A percentile compares a stretch with the other conserved stretches of the same genome.
Conservation (phyloP, 2,329 filamentous ascomycete species). For the Alternaria brassicicola region DNA sequence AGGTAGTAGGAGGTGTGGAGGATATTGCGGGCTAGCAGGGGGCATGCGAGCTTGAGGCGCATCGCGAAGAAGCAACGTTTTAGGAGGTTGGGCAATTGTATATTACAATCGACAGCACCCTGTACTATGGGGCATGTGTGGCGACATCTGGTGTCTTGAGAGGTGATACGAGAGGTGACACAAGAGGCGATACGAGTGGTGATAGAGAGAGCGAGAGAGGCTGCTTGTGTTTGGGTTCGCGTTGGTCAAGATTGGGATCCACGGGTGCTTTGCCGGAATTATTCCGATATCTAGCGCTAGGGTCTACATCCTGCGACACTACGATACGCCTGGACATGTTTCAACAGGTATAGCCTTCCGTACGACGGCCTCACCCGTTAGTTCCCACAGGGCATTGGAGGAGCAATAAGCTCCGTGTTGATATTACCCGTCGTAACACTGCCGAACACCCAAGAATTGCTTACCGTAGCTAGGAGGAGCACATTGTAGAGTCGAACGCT, state of each 20-base stretch:
- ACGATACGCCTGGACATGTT: conserved; percentile 21
- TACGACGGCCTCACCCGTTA: conserved; percentile 5
- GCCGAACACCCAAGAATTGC: background rate
- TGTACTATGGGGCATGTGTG: background rate
- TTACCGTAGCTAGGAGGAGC: background rate
- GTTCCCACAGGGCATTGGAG: conserved; percentile 1
- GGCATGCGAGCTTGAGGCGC: background rate
- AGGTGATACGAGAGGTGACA: no score
- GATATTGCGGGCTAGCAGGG: background rate
- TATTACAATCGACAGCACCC: background rate
- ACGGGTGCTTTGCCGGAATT: background rate
- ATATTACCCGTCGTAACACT: background rate
- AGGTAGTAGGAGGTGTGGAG: conserved; percentile 8
- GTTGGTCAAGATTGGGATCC: background rate
- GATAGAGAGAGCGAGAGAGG: background rate
- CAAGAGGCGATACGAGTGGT: no score
- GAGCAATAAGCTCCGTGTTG: conserved; percentile 1
- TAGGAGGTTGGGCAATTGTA: background rate
- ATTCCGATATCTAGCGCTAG: conserved; percentile 13
- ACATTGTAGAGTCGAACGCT: background rate
- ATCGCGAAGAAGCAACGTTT: background rate
- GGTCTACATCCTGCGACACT: conserved; percentile 1
- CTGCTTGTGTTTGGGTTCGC: background rate
- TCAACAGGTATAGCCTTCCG: conserved; percentile 14
- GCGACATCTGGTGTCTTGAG: background rate